Evolutionary conservation across 768 basidiomycete species (phyloP).

Genomic region (Russula sp.): DNA sequence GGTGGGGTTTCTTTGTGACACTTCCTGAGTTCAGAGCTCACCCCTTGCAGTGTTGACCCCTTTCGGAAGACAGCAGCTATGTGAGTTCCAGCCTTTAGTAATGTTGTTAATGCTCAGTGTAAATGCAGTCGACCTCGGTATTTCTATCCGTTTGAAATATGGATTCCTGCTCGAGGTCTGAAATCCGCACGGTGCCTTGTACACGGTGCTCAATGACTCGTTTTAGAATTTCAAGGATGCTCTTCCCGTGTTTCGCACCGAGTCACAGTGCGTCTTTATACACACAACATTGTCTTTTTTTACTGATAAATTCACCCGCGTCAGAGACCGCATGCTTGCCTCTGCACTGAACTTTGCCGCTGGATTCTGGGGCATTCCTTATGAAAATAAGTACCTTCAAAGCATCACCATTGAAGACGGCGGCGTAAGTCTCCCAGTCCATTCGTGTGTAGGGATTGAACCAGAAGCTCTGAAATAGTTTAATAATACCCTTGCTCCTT

Average conservation of each 20-base stretch:
- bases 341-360: constrained; percentile 49
- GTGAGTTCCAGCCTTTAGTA: constrained; percentile 36
- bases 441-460: constrained; percentile 5
- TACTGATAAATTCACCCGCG: not conserved
- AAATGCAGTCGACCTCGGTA: constrained; percentile 36
- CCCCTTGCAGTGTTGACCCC: constrained; percentile 67
- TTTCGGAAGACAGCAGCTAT: constrained; percentile 83
- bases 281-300: not conserved
- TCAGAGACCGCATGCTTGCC: constrained; percentile 45
- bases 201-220: constrained; percentile 26
- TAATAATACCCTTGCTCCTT: constrained; percentile 76
- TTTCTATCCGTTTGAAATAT: constrained; percentile 40
- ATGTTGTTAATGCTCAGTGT: not conserved
- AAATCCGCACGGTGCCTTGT: constrained; percentile 7
- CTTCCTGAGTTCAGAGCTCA: constrained; percentile 1
- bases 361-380: constrained; percentile 47
- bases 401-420: constrained; percentile 37
- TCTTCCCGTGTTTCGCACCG: constrained; percentile 48
- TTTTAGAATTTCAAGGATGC: constrained; percentile 36
- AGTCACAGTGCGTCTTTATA: constrained; percentile 36
- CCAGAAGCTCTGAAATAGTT: constrained; percentile 28
- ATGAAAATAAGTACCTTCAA: constrained; percentile 40
- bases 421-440: constrained; percentile 30
- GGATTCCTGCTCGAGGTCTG: constrained; percentile 37
- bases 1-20: constrained; percentile 34